Base-by-base conservation (phyloP, 441 rosid genomes). In the Kokia cookei region DNA sequence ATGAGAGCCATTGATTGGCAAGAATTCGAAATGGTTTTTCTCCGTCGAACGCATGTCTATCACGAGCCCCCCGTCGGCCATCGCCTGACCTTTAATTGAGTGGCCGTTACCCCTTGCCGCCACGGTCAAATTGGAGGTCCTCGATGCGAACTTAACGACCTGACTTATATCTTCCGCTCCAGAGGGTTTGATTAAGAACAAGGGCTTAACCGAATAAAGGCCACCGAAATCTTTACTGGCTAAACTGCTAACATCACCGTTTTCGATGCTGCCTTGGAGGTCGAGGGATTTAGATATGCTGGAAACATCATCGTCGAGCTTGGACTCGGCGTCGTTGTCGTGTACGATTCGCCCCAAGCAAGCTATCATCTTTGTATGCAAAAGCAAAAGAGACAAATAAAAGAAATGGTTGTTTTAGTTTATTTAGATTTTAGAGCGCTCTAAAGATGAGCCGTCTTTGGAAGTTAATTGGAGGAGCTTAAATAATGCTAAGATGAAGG, bases 41-140 rank as follows among this genome's bases (percentile, higher is more conserved):
- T 77, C 90, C 14, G 82, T 79, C 22, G 91, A 79, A 11, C 93
- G 78, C 99, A 94, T 94, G 76, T 94, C 94, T 14, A 94, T 62
- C 27, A 94, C 91, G 6, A 93, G 85, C 0, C 99, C 99, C 11
- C 85, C 83, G 62, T 85, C 89, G 22, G 94, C 82, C 99, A 91
- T 93, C 27, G 99, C 93, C 77, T 94, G 99, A 29, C 99, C 99
- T 87, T 94, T 94, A 78, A 94, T 90, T 2, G 96, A 91, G 81
- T 94, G 99, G 55, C 99, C 99, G 78, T 95, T 95, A 13, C 99
- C 99, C 15, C 99, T 85, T 0, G 98, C 99, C 1, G 98, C 96
- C 35, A 95, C 96, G 22, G 99, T 91, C 62, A 95, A 88, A 82
- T 78, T 81, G 22, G 86, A 64, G 0, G 93, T 86, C 54, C 78